A percentile compares a stretch with the other conserved stretches of the same genome.
These are phyloP conservation scores for Hemileccinum impolitum DNA, from an alignment of 768 basidiomycete species.

Conservation along the genomic window DNA sequence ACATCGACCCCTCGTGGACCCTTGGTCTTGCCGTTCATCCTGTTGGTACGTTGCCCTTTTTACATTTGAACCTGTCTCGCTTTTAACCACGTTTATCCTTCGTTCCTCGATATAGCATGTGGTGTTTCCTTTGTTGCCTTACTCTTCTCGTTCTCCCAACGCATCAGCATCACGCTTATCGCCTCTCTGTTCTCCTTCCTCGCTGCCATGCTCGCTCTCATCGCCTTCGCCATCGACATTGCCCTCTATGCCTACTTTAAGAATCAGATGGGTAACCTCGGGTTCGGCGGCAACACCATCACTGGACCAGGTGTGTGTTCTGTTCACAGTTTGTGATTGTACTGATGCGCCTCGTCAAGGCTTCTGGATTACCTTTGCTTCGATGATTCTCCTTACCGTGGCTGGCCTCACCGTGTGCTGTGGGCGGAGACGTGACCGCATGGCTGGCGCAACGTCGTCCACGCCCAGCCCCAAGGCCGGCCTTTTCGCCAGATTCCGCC, in stretches of 20 bases:
- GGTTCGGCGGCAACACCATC: conserved; percentile 40
- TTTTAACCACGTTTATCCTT: conserved; percentile 2
- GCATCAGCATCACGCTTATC: conserved; percentile 42
- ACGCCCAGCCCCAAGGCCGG: conserved; percentile 19
- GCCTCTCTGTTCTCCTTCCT: conserved; percentile 57
- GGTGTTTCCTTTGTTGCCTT: conserved; percentile 64
- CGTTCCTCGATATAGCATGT: conserved; percentile 31
- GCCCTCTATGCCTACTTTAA: conserved; percentile 64
- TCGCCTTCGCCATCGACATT: conserved; percentile 76
- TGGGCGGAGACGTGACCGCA: conserved; percentile 56
- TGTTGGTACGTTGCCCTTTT: conserved; percentile 49
- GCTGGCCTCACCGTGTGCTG: conserved; percentile 71
- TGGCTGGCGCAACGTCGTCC: conserved; percentile 36
- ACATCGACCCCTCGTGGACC: conserved; percentile 61
- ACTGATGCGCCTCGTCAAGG: conserved; percentile 35
- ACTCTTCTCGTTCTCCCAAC: conserved; percentile 56
- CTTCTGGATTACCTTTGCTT: conserved; percentile 73
- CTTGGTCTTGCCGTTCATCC: conserved; percentile 73
- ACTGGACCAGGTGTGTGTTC: conserved; percentile 57
- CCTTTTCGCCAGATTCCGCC: conserved; percentile 39
- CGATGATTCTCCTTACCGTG: conserved; percentile 59
- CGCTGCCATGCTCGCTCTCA: conserved; percentile 62
- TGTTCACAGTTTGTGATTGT: neutral
- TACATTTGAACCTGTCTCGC: neutral
- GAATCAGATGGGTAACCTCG: conserved; percentile 52